These are phyloP conservation scores for Salmacisia buchloeana DNA, from an alignment of 1,284 basidiomycete genomes.

Conservation along the genomic window DNA sequence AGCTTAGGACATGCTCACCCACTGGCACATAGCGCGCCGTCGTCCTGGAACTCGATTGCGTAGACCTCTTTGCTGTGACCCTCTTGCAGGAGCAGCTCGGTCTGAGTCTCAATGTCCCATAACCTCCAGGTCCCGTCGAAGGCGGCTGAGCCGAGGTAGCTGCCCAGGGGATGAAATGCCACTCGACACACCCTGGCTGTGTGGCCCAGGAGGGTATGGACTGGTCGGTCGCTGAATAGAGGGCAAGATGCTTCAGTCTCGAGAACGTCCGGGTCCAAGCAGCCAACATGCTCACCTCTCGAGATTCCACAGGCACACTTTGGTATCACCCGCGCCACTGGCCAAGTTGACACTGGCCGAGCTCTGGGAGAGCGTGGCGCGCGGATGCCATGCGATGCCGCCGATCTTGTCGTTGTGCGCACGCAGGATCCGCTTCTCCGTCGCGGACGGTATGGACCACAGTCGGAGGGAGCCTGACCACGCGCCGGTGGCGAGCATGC, in stretches of 20 bases:
- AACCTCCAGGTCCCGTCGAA: constrained; percentile 98
- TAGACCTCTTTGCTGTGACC: constrained; percentile 98
- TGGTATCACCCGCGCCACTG: constrained; percentile 81
- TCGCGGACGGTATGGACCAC: constrained; percentile 78
- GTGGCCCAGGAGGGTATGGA: constrained; percentile 80
- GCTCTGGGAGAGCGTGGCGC: constrained; percentile 74
- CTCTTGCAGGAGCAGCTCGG: constrained; percentile 84
- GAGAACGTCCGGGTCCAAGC: background rate
- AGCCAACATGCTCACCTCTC: constrained; percentile 59
- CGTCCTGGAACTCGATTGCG: constrained; percentile 86
- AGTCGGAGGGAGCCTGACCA: constrained; percentile 93
- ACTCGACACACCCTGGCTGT: constrained; percentile 83
- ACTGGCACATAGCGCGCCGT: constrained; percentile 85
- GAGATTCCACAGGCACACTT: constrained; percentile 82
- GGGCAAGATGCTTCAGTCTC: background rate
- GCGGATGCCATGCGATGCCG: constrained; percentile 95
- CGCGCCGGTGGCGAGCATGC: constrained; percentile 80
- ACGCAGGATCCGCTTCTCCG: constrained; percentile 39
- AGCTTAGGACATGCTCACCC: constrained; percentile 59
- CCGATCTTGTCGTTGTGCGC: constrained; percentile 87
- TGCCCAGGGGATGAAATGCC: constrained; percentile 89
- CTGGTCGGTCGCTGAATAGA: constrained; percentile 63
- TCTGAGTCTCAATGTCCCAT: constrained; percentile 79
- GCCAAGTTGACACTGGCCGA: constrained; percentile 72
- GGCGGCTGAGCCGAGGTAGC: constrained; percentile 86